Conservation (phyloP, 1,284 basidiomycete species). For the Rhodotorula sp. region DNA sequence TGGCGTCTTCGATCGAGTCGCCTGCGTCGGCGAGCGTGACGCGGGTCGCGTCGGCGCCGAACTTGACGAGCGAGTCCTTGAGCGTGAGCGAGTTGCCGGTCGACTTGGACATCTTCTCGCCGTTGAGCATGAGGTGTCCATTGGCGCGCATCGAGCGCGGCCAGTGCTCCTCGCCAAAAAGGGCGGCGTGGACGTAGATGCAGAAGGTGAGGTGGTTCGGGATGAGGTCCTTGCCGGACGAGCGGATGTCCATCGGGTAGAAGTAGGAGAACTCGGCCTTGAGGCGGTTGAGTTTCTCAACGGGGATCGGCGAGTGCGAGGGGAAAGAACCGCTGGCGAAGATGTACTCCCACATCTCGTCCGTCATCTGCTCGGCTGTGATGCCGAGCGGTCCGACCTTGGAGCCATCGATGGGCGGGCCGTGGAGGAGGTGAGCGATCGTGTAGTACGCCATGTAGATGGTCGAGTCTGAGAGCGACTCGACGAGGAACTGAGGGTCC, state of each 20-base stretch:
- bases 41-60: conserved; percentile 89
- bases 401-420: conserved; percentile 73
- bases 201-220: conserved; percentile 95
- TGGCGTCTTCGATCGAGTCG: conserved; percentile 94
- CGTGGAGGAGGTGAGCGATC: conserved; percentile 81
- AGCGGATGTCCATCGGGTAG: conserved; percentile 97
- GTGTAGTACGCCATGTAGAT: conserved; percentile 99
- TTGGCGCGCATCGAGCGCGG: conserved; percentile 89
- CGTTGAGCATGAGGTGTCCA: conserved; percentile 96
- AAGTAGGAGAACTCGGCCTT: conserved; percentile 92
- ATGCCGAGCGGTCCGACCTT: conserved; percentile 80
- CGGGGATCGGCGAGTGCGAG: conserved; percentile 60
- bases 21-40: conserved; percentile 93
- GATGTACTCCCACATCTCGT: conserved; percentile 96
- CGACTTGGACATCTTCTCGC: conserved; percentile 98
- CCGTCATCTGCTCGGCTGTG: conserved; percentile 87
- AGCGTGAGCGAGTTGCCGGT: conserved; percentile 85
- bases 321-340: conserved; percentile 78
- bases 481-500: conserved; percentile 95
- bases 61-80: conserved; percentile 74
- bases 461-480: conserved; percentile 95
- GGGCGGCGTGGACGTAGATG: conserved; percentile 88
- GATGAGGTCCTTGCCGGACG: conserved; percentile 98
- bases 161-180: conserved; percentile 94
- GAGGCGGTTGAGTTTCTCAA: conserved; percentile 77